These are phyloP conservation scores for Boletus insuetus DNA, from an alignment of 768 basidiomycete genomes.

Conservation along the genomic window DNA sequence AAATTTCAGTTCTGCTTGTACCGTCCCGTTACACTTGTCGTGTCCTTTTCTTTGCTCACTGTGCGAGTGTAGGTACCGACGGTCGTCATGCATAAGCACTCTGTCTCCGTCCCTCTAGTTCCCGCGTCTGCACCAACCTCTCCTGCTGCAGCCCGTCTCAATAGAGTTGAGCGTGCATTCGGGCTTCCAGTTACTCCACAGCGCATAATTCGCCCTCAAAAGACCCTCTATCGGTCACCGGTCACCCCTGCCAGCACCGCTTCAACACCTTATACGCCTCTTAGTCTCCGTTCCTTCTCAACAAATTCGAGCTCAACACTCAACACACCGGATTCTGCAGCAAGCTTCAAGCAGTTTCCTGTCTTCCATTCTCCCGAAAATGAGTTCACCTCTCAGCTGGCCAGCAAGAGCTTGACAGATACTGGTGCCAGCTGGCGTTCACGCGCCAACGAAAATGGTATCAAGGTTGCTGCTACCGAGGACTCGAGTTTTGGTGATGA, in stretches of 20 bases:
- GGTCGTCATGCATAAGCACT: constrained; percentile 30
- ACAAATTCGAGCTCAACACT: constrained; percentile 50
- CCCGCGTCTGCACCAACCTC: constrained; percentile 46
- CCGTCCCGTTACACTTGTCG: background rate
- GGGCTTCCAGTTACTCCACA: constrained; percentile 62
- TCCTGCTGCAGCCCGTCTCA: constrained; percentile 38
- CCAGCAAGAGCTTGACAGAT: constrained; percentile 53
- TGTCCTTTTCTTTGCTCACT: constrained; percentile 9
- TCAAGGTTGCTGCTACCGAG: constrained; percentile 51
- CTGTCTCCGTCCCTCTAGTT: constrained; percentile 28
- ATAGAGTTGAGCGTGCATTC: constrained; percentile 27
- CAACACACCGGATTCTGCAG: constrained; percentile 52
- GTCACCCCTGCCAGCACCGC: constrained; percentile 52
- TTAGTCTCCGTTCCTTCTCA: constrained; percentile 62
- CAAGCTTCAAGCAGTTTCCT: constrained; percentile 41
- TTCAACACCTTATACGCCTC: constrained; percentile 64
- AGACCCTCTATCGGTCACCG: constrained; percentile 52
- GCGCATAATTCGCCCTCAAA: constrained; percentile 47
- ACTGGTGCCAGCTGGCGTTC: constrained; percentile 70
- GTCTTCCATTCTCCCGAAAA: constrained; percentile 46
- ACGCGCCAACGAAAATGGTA: constrained; percentile 68
- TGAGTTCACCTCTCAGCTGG: constrained; percentile 23
- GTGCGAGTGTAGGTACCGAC: constrained; percentile 11
- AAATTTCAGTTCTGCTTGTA: background rate
- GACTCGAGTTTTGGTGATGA: constrained; percentile 45